Evolutionary conservation across 805 yeast species (phyloP), one percentile per base, ranked within the genome.

Genomic region (Myxozyma nipponensis): DNA sequence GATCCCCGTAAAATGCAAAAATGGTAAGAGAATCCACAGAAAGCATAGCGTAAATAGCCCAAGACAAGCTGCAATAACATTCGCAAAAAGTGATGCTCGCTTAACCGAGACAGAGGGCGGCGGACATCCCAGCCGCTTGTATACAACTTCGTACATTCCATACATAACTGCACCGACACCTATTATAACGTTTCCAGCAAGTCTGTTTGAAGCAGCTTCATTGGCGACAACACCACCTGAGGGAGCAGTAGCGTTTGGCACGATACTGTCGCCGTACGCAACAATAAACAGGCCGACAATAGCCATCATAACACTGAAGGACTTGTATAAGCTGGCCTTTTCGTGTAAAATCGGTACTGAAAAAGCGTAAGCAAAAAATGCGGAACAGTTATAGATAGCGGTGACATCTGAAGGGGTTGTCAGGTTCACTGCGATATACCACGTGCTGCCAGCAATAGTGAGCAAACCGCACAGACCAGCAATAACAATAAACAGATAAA

Each of bases 321-420:
- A 73, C 66, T 88, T 87, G 45, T 77, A 62, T 72, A 78, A 72
- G 2, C 82, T 77, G 61, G 86, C 79, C 42, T 67, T 70, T 62
- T 88, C 96, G 30, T 77, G 70, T 44, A 88, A 71, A 19, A 88
- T 66, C 1, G 89, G 86, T 24, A 88, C 81, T 2, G 95, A 87
- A 67, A 88, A 87, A 15, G 86, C 77, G 62, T 88, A 83, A 0
- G 95, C 95, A 3, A 90, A 83, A 65, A 88, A 88, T 0, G 95
- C 95, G 15, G 91, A 83, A 64, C 93, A 86, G 69, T 88, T 87
- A 69, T 87, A 88, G 53, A 87, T 87, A 2, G 96, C 96, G 1
- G 95, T 88, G 34, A 88, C 84, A 62, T 88, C 95, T 2, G 87
- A 75, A 0, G 95, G 87, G 25, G 89, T 84, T 0, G 95, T 82